phyloP scores from a whole-genome alignment of 495 filamentous ascomycete genomes.

The Pyrenula massariospora region DNA sequence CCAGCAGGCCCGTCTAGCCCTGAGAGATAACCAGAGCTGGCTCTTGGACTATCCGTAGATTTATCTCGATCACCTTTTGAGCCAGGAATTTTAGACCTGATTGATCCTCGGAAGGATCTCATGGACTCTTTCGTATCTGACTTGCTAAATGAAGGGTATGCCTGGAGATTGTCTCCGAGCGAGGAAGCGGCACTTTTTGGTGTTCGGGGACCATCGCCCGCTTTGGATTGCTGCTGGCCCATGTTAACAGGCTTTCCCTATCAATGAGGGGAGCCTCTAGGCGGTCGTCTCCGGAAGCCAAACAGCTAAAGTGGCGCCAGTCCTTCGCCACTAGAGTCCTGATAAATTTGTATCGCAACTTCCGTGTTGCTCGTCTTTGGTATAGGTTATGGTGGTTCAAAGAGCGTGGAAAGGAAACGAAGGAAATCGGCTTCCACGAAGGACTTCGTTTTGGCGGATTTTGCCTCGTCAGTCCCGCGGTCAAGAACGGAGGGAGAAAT shows the following conservation, averaged over 20 bases:
- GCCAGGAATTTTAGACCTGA: constrained; percentile 65
- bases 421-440: constrained; percentile 37
- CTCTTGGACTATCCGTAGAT: constrained; percentile 66
- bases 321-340: too few species aligned
- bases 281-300: too few species aligned
- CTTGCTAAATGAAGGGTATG: constrained; percentile 83
- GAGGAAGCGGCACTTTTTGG: constrained; percentile 17
- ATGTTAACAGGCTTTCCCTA: constrained; percentile 42
- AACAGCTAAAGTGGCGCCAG: too few species aligned
- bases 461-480: not conserved
- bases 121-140: constrained; percentile 92
- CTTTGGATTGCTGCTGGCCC: constrained; percentile 90
- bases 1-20: constrained; percentile 37
- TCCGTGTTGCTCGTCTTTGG: constrained; percentile 3
- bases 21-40: constrained; percentile 44
- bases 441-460: constrained; percentile 15
- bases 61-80: constrained; percentile 47
- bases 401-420: constrained; percentile 41
- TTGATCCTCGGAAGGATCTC: constrained; percentile 65
- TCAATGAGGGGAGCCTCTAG: too few species aligned
- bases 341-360: too few species aligned
- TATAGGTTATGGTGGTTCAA: constrained; percentile 40
- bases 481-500: not conserved
- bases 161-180: constrained; percentile 47
- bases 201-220: constrained; percentile 38